These are phyloP conservation scores for Phlegmacium glaucopus DNA, from an alignment of 768 basidiomycete genomes.

Conservation along the genomic window DNA sequence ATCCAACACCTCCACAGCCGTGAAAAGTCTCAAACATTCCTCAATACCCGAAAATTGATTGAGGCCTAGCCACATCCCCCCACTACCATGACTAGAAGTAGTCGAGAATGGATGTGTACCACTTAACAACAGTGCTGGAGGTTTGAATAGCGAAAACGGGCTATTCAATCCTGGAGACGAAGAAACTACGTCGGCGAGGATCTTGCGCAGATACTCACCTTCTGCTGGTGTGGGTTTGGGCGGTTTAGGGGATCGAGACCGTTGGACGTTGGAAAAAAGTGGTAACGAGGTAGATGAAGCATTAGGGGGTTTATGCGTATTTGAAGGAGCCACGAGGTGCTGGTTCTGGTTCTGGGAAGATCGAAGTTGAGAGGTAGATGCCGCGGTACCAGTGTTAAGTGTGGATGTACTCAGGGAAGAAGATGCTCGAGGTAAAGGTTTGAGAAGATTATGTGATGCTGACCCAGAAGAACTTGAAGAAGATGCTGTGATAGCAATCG, in stretches of 20 bases:
- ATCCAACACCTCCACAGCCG: slow-evolving; percentile 88
- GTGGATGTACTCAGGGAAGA: slow-evolving; percentile 2
- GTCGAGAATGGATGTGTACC: background rate
- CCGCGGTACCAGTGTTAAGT: background rate
- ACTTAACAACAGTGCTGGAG: slow-evolving; percentile 22
- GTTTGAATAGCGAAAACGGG: slow-evolving; percentile 51
- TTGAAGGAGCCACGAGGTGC: slow-evolving; percentile 2
- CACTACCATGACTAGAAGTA: background rate
- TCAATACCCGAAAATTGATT: slow-evolving; percentile 60
- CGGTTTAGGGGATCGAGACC: slow-evolving; percentile 43
- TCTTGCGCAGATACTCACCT: slow-evolving; percentile 60
- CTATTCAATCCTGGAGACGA: slow-evolving; percentile 31
- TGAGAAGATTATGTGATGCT: background rate
- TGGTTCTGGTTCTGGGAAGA: background rate
- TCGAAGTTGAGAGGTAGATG: slow-evolving; percentile 1
- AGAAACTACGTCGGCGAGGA: slow-evolving; percentile 61
- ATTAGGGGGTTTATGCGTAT: slow-evolving; percentile 5
- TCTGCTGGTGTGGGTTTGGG: slow-evolving; percentile 58
- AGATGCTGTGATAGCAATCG: background rate
- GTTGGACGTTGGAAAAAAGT: slow-evolving; percentile 20
- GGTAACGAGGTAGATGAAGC: background rate
- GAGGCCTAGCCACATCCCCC: slow-evolving; percentile 36
- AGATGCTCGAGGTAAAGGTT: background rate
- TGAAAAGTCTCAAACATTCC: slow-evolving; percentile 85
- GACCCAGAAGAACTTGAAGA: background rate